Conservation (phyloP, 768 basidiomycete species). For the Pisolithus albus region DNA sequence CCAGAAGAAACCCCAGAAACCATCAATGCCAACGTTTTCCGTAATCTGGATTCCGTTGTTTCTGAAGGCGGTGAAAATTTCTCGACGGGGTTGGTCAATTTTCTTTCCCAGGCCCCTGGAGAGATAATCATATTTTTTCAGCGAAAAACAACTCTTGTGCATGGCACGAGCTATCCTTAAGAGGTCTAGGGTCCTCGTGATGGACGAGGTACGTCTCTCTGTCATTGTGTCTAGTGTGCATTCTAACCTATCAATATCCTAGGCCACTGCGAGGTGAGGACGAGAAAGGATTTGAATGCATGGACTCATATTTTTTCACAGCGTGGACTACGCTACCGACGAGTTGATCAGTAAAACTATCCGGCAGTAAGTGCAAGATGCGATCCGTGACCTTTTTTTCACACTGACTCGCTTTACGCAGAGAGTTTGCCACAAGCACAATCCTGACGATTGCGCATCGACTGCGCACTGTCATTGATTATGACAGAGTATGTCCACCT, state of each 20-base stretch:
- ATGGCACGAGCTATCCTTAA: slow-evolving; percentile 85
- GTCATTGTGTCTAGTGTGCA: background rate
- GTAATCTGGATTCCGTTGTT: slow-evolving; percentile 64
- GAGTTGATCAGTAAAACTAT: slow-evolving; percentile 81
- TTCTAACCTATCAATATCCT: slow-evolving; percentile 1
- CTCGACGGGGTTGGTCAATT: slow-evolving; percentile 57
- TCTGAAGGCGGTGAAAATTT: slow-evolving; percentile 89
- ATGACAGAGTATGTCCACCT: slow-evolving; percentile 57
- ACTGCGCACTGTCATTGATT: slow-evolving; percentile 74
- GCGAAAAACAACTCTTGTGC: slow-evolving; percentile 81
- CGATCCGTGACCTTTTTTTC: background rate
- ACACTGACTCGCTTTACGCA: slow-evolving; percentile 19
- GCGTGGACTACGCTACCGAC: slow-evolving; percentile 83
- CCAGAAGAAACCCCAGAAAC: slow-evolving; percentile 31
- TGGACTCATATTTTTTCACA: slow-evolving; percentile 13
- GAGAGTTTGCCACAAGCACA: slow-evolving; percentile 74
- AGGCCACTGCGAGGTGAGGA: slow-evolving; percentile 63
- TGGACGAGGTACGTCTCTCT: slow-evolving; percentile 62
- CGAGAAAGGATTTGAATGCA: background rate
- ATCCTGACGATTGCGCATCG: slow-evolving; percentile 82
- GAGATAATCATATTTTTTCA: slow-evolving; percentile 20
- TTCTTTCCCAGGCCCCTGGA: background rate
- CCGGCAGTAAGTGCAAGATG: slow-evolving; percentile 48
- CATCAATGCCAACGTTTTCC: slow-evolving; percentile 71
- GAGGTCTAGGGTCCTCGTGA: slow-evolving; percentile 68